phyloP scores from a whole-genome alignment of 2,329 filamentous ascomycete species.

The Diaporthe vexans region DNA sequence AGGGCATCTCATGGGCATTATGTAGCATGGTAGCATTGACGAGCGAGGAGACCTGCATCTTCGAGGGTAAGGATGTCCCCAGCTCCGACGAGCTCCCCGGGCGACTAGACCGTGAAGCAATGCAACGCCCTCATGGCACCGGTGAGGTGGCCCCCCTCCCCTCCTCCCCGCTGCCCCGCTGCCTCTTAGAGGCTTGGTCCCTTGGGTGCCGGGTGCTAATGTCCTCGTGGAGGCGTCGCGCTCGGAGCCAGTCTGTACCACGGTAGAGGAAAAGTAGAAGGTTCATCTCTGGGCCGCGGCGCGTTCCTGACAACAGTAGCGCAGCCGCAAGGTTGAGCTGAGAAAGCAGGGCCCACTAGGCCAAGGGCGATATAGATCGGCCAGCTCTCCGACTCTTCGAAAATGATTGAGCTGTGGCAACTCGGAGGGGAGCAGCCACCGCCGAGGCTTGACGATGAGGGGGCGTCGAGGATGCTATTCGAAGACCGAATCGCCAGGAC shows the following conservation, averaged over 20 bases:
- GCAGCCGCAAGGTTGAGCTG: slow-evolving; percentile 12
- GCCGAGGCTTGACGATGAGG: not conserved
- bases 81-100: slow-evolving; percentile 19
- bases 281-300: slow-evolving; percentile 3
- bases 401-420: not conserved
- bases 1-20: slow-evolving; percentile 35
- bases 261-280: slow-evolving; percentile 10
- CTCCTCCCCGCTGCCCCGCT: not conserved
- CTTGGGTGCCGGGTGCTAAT: not conserved
- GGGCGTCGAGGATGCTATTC: slow-evolving; percentile 14
- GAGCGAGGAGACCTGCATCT: not conserved
- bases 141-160: not conserved
- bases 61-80: slow-evolving; percentile 29
- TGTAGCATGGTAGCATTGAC: slow-evolving; percentile 37
- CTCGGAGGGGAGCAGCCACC: not conserved
- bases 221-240: not conserved
- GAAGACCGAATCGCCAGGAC: not conserved
- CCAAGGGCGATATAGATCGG: not conserved
- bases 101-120: slow-evolving; percentile 25
- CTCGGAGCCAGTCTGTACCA: not conserved
- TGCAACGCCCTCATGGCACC: slow-evolving; percentile 25
- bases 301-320: slow-evolving; percentile 21
- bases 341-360: slow-evolving; percentile 3
- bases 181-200: not conserved
- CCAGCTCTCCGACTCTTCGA: not conserved